Conservation (phyloP, 495 filamentous ascomycete species). For the Pseudotulostoma volvatum region DNA sequence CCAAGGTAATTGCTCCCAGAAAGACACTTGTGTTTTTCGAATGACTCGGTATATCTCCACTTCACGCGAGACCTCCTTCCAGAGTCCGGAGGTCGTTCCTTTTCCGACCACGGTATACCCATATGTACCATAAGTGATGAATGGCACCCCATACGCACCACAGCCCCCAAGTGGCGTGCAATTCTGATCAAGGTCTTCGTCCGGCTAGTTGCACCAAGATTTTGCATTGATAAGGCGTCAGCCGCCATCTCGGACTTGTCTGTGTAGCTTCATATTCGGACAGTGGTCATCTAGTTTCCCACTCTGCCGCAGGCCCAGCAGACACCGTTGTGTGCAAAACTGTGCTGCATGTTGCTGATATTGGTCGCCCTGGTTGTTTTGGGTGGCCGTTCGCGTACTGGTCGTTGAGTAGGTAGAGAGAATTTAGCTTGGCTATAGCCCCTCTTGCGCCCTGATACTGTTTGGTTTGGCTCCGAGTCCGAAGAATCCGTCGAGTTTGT, state of each 20-base stretch:
- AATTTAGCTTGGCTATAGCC: slow-evolving; percentile 11
- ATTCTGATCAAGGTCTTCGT: slow-evolving; percentile 15
- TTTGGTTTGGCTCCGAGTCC: slow-evolving; percentile 12
- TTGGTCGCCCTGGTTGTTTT: too few species aligned
- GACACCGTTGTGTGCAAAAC: slow-evolving; percentile 30
- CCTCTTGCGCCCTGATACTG: slow-evolving; percentile 11
- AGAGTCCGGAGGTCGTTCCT: slow-evolving; percentile 20
- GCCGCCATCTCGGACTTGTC: too few species aligned
- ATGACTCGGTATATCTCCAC: slow-evolving; percentile 25
- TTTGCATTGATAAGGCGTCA: too few species aligned
- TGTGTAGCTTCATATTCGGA: slow-evolving; percentile 23
- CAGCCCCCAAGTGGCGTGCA: slow-evolving; percentile 11
- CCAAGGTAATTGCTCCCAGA: slow-evolving; percentile 1
- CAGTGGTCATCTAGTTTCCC: too few species aligned
- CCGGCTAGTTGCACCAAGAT: too few species aligned
- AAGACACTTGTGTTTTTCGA: slow-evolving; percentile 2
- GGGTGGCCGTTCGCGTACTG: too few species aligned
- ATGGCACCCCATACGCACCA: slow-evolving; percentile 18
- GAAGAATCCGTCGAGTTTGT: too few species aligned
- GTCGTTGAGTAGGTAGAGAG: slow-evolving; percentile 6
- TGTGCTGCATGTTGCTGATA: not conserved
- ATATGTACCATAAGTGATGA: slow-evolving; percentile 19
- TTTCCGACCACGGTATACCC: slow-evolving; percentile 26
- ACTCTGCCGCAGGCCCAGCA: slow-evolving; percentile 22
- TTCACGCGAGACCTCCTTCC: slow-evolving; percentile 24